Conservation (phyloP, 2,329 filamentous ascomycete species). For the Tricladium varicosporioides region DNA sequence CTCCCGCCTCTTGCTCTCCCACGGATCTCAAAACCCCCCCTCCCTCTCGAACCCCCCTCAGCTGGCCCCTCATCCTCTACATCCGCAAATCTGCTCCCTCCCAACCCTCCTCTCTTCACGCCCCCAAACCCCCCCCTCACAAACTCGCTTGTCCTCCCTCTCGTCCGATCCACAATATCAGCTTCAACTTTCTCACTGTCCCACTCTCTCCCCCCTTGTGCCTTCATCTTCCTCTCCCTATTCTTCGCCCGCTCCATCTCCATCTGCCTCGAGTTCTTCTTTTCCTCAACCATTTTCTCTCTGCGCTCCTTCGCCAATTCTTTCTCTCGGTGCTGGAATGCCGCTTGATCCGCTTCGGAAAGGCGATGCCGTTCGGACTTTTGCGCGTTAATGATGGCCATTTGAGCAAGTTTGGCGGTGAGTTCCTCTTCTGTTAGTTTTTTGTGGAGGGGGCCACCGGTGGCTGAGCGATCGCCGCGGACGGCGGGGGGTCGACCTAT, state of each 20-base stretch:
- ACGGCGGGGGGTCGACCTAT: conserved; percentile 41
- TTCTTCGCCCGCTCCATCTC: conserved; percentile 37
- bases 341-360: conserved; percentile 66
- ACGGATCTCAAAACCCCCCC: conserved; percentile 19
- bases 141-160: conserved; percentile 28
- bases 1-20: conserved; percentile 24
- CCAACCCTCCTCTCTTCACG: conserved; percentile 27
- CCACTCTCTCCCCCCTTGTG: conserved; percentile 35
- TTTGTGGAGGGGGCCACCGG: conserved; percentile 51
- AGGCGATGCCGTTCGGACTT: conserved; percentile 59
- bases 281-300: conserved; percentile 27
- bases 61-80: conserved; percentile 10
- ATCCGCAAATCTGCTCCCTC: conserved; percentile 20
- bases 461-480: conserved; percentile 51
- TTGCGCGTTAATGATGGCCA: conserved; percentile 59
- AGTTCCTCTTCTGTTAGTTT: conserved; percentile 66
- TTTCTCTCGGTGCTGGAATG: conserved; percentile 62
- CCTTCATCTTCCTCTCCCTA: conserved; percentile 34
- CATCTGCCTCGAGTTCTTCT: conserved; percentile 30
- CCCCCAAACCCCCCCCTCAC: conserved; percentile 33
- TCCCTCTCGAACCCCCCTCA: conserved; percentile 14
- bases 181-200: conserved; percentile 33
- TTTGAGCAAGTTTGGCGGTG: conserved; percentile 57
- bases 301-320: conserved; percentile 50
- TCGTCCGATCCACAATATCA: conserved; percentile 31